These are phyloP conservation scores for Papilionanthe hybrid DNA, from an alignment of 116 monocot species.

Conservation along the genomic window DNA sequence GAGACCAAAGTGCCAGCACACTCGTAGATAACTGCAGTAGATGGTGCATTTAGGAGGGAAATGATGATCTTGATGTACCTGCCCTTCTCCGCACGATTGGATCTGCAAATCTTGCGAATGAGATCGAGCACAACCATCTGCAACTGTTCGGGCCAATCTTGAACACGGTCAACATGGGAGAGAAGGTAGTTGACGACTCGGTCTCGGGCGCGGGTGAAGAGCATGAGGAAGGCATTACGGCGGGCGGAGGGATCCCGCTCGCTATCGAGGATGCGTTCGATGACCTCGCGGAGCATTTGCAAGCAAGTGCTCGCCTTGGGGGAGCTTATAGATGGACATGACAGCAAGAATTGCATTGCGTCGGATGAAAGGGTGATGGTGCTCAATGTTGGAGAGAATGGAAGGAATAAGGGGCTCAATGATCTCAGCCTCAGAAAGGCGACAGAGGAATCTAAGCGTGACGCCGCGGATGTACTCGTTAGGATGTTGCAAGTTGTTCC, in stretches of 20 bases:
- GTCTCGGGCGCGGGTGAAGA: constrained; percentile 65
- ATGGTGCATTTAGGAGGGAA: constrained; percentile 50
- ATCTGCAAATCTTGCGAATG: constrained; percentile 81
- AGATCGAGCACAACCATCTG: constrained; percentile 87
- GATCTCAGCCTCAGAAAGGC: constrained; percentile 35
- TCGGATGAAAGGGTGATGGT: constrained; percentile 57
- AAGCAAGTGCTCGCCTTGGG: constrained; percentile 72
- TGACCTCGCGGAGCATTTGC: constrained; percentile 75
- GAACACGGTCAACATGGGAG: constrained; percentile 48
- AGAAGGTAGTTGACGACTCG: constrained; percentile 62
- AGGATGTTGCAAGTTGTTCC: constrained; percentile 87
- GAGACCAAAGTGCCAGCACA: constrained; percentile 71
- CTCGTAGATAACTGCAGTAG: constrained; percentile 66
- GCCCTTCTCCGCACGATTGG: constrained; percentile 55
- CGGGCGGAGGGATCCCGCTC: constrained; percentile 69
- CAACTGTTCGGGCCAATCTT: constrained; percentile 67
- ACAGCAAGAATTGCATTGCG: constrained; percentile 63
- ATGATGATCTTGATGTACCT: constrained; percentile 79
- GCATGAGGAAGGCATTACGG: constrained; percentile 84
- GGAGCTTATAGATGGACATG: constrained; percentile 51
- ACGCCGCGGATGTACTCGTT: constrained; percentile 89
- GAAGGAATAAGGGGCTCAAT: too few relatives aligned
- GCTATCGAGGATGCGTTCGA: constrained; percentile 46
- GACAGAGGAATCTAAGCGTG: constrained; percentile 76
- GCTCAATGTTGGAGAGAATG: too few relatives aligned